These are phyloP conservation scores for Stenocarpella maydis DNA, from an alignment of 2,329 filamentous ascomycete genomes.

Conservation along the genomic window DNA sequence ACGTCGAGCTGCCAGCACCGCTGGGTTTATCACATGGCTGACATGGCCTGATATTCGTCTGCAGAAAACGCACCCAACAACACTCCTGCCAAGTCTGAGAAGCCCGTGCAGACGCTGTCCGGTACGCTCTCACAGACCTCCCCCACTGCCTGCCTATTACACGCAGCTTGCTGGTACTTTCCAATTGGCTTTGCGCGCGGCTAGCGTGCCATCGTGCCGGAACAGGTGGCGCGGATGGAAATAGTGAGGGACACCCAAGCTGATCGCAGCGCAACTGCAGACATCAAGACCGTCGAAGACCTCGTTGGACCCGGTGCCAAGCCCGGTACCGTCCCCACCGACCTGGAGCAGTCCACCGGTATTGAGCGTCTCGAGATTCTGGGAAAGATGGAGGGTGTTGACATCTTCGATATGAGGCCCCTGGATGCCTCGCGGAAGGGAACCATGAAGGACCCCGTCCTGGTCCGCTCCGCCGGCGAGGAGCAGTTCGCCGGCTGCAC, in stretches of 20 bases:
- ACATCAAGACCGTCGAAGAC: slow-evolving; percentile 83
- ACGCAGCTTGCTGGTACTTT: background rate
- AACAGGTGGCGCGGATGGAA: background rate
- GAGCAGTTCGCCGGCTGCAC: slow-evolving; percentile 99
- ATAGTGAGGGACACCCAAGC: slow-evolving; percentile 12
- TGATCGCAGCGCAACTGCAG: slow-evolving; percentile 57
- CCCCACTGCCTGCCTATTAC: background rate
- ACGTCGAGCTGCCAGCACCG: background rate
- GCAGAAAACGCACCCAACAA: slow-evolving; percentile 32
- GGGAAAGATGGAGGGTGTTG: slow-evolving; percentile 98
- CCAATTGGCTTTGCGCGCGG: background rate
- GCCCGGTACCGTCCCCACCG: slow-evolving; percentile 86
- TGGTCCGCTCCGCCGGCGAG: slow-evolving; percentile 89
- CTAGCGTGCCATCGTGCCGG: background rate
- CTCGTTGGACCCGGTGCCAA: slow-evolving; percentile 84
- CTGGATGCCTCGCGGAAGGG: slow-evolving; percentile 89
- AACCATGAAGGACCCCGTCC: slow-evolving; percentile 88
- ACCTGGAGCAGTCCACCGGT: slow-evolving; percentile 95
- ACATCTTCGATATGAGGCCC: slow-evolving; percentile 98
- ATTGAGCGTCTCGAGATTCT: slow-evolving; percentile 98
- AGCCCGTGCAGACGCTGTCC: slow-evolving; percentile 24
- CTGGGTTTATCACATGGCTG: background rate
- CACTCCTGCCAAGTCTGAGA: slow-evolving; percentile 33
- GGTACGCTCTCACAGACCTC: slow-evolving; percentile 24
- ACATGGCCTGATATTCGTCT: slow-evolving; percentile 6